phyloP scores from a whole-genome alignment of 352 stramenopile genomes.

The Thraustochytrium sp. region DNA sequence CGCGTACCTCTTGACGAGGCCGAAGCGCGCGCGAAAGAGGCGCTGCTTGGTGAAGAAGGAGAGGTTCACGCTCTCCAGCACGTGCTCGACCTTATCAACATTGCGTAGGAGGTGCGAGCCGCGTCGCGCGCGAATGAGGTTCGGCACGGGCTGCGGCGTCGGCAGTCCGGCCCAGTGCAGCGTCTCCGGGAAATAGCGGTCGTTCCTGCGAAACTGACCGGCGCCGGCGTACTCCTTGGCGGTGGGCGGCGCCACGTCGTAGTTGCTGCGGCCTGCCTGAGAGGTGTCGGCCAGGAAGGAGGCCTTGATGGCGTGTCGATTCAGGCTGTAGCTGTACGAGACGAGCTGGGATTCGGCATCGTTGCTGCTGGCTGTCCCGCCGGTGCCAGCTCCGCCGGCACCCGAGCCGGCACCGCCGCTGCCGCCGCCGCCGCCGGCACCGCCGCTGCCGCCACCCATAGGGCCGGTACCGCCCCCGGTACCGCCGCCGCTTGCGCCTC shows the following conservation, averaged over 20 bases:
- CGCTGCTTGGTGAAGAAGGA: conserved; percentile 42
- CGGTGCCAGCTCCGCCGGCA: not conserved
- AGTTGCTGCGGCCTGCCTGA: conserved; percentile 19
- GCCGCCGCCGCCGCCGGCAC: not conserved
- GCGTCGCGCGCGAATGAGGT: conserved; percentile 21
- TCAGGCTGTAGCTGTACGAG: not conserved
- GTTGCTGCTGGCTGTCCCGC: too few relatives aligned
- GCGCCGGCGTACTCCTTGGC: conserved; percentile 21
- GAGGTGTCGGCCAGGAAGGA: conserved; percentile 38
- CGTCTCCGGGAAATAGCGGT: not conserved
- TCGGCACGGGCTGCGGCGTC: not conserved
- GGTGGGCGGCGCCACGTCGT: conserved; percentile 6
- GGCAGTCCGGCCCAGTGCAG: conserved; percentile 15
- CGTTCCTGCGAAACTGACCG: conserved; percentile 25
- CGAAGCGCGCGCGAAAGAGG: conserved; percentile 17
- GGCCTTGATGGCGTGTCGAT: conserved; percentile 37
- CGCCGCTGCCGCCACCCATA: too few relatives aligned
- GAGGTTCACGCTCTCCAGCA: conserved; percentile 38
- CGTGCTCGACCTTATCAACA: conserved; percentile 34
- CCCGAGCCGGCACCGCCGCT: not conserved
- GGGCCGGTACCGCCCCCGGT: too few relatives aligned
- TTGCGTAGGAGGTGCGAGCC: conserved; percentile 40
- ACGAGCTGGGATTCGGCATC: not conserved
- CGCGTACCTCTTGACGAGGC: conserved; percentile 19
- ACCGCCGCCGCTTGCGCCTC: not conserved